Evolutionary conservation across 2,329 filamentous ascomycete species (phyloP), one percentile per base, ranked within the genome.

Genomic region (Neocatenulostroma microsporum): DNA sequence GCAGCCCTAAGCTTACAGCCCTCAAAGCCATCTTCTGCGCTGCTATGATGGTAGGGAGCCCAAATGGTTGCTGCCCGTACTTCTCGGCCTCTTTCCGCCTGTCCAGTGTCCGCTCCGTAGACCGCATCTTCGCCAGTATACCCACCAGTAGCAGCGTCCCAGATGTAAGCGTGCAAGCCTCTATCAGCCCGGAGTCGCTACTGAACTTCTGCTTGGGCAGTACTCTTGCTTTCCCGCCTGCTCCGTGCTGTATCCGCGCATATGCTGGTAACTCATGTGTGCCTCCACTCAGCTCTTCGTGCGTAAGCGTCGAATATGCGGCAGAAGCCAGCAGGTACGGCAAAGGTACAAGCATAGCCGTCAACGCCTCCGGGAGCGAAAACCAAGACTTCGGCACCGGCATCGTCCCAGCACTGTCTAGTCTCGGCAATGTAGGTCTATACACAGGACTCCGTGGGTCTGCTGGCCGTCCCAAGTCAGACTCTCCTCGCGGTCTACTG

Each of bases 331-430:
- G 56, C 35, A 71, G 46, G 40, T 62, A 71, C 5, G 68, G 69
- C 18, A 71, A 54, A 7, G 67, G 66, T 19, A 72, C 56, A 18
- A 76, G 55, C 36, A 72, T 46, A 17, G 69, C 70, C 4, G 68
- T 69, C 37, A 73, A 42, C 5, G 66, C 54, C 50, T 74, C 70
- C 19, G 63, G 57, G 12, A 68, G 63, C 12, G 53, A 54, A 40
- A 56, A 53, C 46, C 49, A 56, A 34, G 48, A 46, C 14, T 38
- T 47, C 11, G 46, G 46, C 18, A 48, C 29, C 12, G 40, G 43
- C 26, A 46, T 37, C 17, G 40, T 48, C 9, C 32, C 36, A 51
- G 26, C 7, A 38, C 28, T 17, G 46, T 42, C 20, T 40, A 37
- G 25, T 48, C 46, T 43, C 42, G 41, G 7, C 26, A 53, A 26